Conservation (phyloP, 129 eudicot genomes). For the Artemisia tridentata region DNA sequence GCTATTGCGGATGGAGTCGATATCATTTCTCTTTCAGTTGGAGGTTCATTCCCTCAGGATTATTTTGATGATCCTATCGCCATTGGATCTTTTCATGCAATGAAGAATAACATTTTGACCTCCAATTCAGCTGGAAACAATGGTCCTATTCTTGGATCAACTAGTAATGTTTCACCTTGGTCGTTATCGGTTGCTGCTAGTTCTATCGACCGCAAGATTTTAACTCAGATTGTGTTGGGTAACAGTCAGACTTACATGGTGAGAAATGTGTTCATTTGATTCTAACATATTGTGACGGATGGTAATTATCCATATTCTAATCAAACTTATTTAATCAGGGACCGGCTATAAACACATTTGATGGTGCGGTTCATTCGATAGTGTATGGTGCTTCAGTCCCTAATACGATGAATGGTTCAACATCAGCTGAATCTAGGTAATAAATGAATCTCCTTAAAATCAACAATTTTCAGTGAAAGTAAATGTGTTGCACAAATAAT, state of each 20-base stretch:
- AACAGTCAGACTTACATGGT: slow-evolving; percentile 39
- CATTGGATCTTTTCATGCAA: slow-evolving; percentile 78
- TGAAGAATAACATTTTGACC: slow-evolving; percentile 57
- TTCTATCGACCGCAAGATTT: slow-evolving; percentile 43
- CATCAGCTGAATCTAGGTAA: slow-evolving; percentile 36
- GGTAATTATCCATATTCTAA: too few relatives aligned
- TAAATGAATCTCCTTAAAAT: too few relatives aligned
- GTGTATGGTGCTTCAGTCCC: slow-evolving; percentile 47
- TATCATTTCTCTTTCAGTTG: slow-evolving; percentile 63
- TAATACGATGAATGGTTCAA: slow-evolving; percentile 32
- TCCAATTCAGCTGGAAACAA: slow-evolving; percentile 65
- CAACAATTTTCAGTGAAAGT: too few relatives aligned
- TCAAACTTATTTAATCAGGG: slow-evolving; percentile 22
- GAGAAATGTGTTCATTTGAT: background rate
- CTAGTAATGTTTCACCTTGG: slow-evolving; percentile 55
- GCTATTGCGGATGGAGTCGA: slow-evolving; percentile 81
- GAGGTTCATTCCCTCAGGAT: slow-evolving; percentile 32
- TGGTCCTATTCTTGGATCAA: slow-evolving; percentile 43
- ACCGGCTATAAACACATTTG: slow-evolving; percentile 41
- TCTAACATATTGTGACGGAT: background rate
- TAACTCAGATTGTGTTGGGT: slow-evolving; percentile 40
- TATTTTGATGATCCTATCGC: slow-evolving; percentile 58
- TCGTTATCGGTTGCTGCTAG: slow-evolving; percentile 54
- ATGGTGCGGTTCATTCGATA: slow-evolving; percentile 23
- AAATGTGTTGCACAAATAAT: too few relatives aligned